These are phyloP conservation scores for Ilex aquifolium DNA, from an alignment of 257 asterid genomes.

Conservation along the genomic window DNA sequence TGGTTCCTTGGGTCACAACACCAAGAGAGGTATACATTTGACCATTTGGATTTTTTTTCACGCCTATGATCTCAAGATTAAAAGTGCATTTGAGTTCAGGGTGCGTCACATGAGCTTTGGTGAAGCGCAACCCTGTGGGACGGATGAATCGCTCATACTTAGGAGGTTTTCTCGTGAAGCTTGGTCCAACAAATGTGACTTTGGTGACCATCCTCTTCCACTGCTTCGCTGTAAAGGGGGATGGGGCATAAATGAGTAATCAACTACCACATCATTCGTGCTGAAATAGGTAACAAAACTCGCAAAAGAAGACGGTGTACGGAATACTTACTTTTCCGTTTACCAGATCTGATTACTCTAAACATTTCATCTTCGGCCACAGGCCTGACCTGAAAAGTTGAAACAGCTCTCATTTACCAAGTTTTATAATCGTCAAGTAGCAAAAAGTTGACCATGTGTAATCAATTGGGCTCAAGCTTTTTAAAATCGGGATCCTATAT, in stretches of 20 bases:
- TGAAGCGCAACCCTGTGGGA: slow-evolving; percentile 83
- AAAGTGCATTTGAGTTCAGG: slow-evolving; percentile 95
- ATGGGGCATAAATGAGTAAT: too few relatives aligned
- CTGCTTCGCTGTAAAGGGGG: slow-evolving; percentile 66
- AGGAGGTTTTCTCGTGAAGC: slow-evolving; percentile 95
- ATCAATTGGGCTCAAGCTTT: too few relatives aligned
- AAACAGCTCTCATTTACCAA: not conserved
- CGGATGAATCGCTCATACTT: slow-evolving; percentile 95
- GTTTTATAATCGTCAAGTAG: too few relatives aligned
- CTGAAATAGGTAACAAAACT: not conserved
- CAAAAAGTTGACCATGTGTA: too few relatives aligned
- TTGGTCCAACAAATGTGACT: slow-evolving; percentile 89
- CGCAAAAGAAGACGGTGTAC: not conserved
- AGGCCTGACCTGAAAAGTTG: slow-evolving; percentile 65
- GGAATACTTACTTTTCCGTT: slow-evolving; percentile 75
- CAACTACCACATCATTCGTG: too few relatives aligned
- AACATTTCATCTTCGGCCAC: slow-evolving; percentile 99
- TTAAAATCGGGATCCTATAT: too few relatives aligned
- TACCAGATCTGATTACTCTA: slow-evolving; percentile 88
- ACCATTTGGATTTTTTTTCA: slow-evolving; percentile 95
- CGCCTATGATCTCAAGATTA: slow-evolving; percentile 86
- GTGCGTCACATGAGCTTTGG: slow-evolving; percentile 93
- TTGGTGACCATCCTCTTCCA: slow-evolving; percentile 99
- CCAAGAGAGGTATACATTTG: slow-evolving; percentile 95
- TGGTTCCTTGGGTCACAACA: slow-evolving; percentile 83